Evolutionary conservation across 2,329 filamentous ascomycete genomes (phyloP).

Genomic region (Harringtonia lauricola): DNA sequence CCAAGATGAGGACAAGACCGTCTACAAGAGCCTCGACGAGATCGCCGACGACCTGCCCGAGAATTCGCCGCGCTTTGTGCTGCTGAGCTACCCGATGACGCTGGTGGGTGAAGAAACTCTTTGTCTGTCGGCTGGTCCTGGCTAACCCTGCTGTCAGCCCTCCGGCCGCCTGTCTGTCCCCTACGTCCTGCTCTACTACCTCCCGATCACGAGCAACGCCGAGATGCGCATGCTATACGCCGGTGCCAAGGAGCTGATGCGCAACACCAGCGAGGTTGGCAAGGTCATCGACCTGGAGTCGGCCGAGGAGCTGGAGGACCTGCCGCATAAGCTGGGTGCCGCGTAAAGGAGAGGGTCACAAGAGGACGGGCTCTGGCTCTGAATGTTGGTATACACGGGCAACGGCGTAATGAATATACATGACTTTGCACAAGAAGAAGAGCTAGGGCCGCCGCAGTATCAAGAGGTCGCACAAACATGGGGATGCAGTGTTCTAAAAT

Average conservation of each 20-base stretch:
- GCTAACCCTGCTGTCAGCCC: conserved; percentile 35
- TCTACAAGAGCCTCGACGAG: conserved; percentile 73
- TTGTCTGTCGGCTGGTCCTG: too few species aligned
- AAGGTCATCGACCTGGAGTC: conserved; percentile 76
- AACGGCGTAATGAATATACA: too few species aligned
- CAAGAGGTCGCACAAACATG: too few species aligned
- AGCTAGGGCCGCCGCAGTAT: too few species aligned
- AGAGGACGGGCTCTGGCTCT: too few species aligned
- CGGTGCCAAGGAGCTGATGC: conserved; percentile 89
- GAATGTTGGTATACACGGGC: too few species aligned
- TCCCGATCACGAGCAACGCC: conserved; percentile 82
- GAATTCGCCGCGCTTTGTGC: conserved; percentile 77
- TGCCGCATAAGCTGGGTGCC: conserved; percentile 52
- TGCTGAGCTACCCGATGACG: conserved; percentile 84
- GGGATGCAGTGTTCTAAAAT: too few species aligned
- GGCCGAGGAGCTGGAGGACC: conserved; percentile 70
- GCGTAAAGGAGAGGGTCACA: conserved; percentile 13
- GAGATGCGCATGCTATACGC: conserved; percentile 90
- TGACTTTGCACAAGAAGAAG: too few species aligned
- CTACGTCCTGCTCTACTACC: conserved; percentile 90
- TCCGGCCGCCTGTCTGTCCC: conserved; percentile 80
- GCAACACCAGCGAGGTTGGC: conserved; percentile 83
- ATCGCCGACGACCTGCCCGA: conserved; percentile 86
- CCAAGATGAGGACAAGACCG: conserved; percentile 61
- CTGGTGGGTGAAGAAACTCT: conserved; percentile 40